Evolutionary conservation across 1,284 basidiomycete species (phyloP).

Genomic region (Veloboletus limbatus): DNA sequence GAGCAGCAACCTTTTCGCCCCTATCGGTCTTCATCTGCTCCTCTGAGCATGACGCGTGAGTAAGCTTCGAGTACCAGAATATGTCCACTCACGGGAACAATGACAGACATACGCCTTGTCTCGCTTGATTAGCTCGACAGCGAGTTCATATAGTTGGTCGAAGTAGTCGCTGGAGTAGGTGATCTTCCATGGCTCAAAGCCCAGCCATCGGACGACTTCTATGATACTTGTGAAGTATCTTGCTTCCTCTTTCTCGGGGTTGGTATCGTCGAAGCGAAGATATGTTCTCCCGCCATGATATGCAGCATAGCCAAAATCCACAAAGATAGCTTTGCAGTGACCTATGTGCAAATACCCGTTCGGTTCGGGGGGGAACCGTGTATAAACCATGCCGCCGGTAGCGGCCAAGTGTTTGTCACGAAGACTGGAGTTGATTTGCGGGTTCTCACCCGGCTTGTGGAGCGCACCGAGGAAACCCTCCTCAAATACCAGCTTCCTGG

Average conservation of each 20-base stretch:
- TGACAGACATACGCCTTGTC: conserved; percentile 96
- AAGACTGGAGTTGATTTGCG: conserved; percentile 78
- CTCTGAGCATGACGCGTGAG: conserved; percentile 43
- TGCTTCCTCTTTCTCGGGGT: conserved; percentile 97
- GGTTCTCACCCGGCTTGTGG: conserved; percentile 93
- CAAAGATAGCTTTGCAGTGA: conserved; percentile 98
- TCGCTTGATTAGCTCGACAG: conserved; percentile 86
- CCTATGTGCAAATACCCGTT: conserved; percentile 97
- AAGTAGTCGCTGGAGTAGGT: conserved; percentile 99
- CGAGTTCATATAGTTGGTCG: conserved; percentile 82
- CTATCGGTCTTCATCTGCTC: conserved; percentile 90
- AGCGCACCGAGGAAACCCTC: conserved; percentile 94
- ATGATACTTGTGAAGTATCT: conserved; percentile 96
- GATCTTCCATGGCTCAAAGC: conserved; percentile 98
- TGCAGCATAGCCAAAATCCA: conserved; percentile 97
- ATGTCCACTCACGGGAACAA: conserved; percentile 76
- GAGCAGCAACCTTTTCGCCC: conserved; percentile 77
- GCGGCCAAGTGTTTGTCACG: conserved; percentile 79
- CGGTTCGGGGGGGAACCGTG: conserved; percentile 98
- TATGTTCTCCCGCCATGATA: conserved; percentile 90
- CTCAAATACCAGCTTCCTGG: conserved; percentile 78
- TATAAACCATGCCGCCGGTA: conserved; percentile 86
- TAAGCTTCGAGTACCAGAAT: not conserved
- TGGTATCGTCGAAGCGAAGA: conserved; percentile 97
- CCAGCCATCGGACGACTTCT: conserved; percentile 95